Base-by-base conservation (phyloP, 2,329 filamentous ascomycete species). In the Chalaropsis thielavioides region DNA sequence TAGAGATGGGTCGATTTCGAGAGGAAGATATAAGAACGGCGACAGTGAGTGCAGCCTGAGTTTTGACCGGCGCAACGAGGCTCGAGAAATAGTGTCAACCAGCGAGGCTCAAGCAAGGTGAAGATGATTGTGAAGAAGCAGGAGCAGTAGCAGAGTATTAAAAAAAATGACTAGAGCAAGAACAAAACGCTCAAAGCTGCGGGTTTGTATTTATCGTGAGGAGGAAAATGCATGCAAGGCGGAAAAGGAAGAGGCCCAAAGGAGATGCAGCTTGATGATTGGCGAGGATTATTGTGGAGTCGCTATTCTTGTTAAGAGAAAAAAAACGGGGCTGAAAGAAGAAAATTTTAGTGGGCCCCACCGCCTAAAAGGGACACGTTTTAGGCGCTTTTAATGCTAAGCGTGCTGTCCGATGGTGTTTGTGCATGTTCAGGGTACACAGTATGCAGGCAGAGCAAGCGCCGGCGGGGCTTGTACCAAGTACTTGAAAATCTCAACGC, bases 321-420 rank as follows among this genome's bases (percentile, higher is more conserved):
- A n/a, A 58, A 35, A 58, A 58, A 38, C 24, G 51, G 51, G 24
- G 27, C 51, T 38, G 17, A 38, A 17, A 58, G 51, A 58, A 58
- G 51, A 58, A 58, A 58, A 58, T 38, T 58, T 58, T 17, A 35
- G 51, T 17, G 51, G 51, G 51, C 35, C 51, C 51, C 51, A 58
- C 51, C 27, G 27, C 17, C 31, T 8, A 35, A 6, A 58, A 19
- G 15, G 24, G 6, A 8, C 10, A 24, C 27, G 17, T 17, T 31
- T 58, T 58, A 10, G 13, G 27, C 7, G 24, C 17, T 31, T 31
- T 31, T 31, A 31, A 31, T 31, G 31, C 31, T 31, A 31, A 31
- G 6, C 17, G 17, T 46, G 43, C 19, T 5, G 19, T 54, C 24
- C 24, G 31, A 2, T 31, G 31, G 31, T 31, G 31, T 11, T 31